phyloP scores from a whole-genome alignment of 208 protist genomes.

The Phytomonas sp. region DNA sequence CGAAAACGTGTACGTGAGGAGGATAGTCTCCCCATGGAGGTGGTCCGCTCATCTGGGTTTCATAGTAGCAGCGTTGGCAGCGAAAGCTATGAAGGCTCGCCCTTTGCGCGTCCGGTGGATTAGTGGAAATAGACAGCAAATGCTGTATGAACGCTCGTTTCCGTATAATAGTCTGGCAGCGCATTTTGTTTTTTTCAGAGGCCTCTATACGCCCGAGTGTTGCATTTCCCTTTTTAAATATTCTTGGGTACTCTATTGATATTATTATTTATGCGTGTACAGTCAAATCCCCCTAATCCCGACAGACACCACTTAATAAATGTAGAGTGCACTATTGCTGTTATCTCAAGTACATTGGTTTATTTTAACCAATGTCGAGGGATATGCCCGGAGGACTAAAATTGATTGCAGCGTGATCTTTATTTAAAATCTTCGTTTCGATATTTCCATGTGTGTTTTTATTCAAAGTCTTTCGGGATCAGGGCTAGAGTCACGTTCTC shows the following conservation, averaged over 20 bases:
- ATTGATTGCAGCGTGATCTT: not conserved
- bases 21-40: not conserved
- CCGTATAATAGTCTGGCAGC: not conserved
- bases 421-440: not conserved
- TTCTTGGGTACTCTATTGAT: not conserved
- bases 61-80: slow-evolving; percentile 12
- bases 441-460: not conserved
- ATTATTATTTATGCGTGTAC: slow-evolving; percentile 1
- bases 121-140: not conserved
- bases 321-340: not conserved
- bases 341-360: not conserved
- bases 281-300: slow-evolving; percentile 3
- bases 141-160: not conserved
- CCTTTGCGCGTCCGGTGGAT: not conserved
- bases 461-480: not conserved
- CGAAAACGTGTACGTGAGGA: slow-evolving; percentile 33
- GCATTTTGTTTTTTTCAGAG: slow-evolving; percentile 6
- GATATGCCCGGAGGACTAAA: not conserved
- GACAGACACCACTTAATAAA: not conserved
- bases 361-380: not conserved
- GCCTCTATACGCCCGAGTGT: not conserved
- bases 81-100: slow-evolving; percentile 6
- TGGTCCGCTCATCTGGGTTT: slow-evolving; percentile 3
- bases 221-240: slow-evolving; percentile 6
- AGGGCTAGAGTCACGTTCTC: not conserved